Evolutionary conservation across 805 yeast genomes (phyloP).

Genomic region (Lipomyces chichibuensis): DNA sequence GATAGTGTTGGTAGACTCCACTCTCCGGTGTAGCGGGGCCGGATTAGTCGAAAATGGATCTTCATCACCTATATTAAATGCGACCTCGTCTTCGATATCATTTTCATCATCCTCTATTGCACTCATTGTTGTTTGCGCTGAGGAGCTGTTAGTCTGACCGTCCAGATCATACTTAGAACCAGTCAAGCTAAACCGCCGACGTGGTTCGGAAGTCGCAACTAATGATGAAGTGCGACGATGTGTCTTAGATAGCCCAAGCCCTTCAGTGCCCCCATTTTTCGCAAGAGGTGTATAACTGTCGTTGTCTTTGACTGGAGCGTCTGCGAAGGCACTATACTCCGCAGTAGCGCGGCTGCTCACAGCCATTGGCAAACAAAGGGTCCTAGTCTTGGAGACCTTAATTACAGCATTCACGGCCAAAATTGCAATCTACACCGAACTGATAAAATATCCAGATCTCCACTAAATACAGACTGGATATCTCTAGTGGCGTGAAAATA

Average conservation of each 20-base stretch:
- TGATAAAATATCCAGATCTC: not conserved
- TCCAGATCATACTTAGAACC: not conserved
- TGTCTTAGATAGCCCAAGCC: not conserved
- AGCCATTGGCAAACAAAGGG: not conserved
- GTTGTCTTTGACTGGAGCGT: not conserved
- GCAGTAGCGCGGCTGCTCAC: not conserved
- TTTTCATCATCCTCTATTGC: slow-evolving; percentile 7
- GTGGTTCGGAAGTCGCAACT: slow-evolving; percentile 5
- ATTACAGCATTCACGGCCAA: not conserved
- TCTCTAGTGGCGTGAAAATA: not conserved
- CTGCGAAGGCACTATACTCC: not conserved
- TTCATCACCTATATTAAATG: slow-evolving; percentile 29
- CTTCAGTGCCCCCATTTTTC: not conserved
- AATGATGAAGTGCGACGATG: slow-evolving; percentile 26
- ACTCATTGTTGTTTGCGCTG: not conserved
- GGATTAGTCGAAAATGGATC: slow-evolving; percentile 30
- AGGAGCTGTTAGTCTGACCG: slow-evolving; percentile 5
- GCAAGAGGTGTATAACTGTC: not conserved
- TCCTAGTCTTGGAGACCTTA: not conserved
- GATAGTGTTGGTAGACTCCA: slow-evolving; percentile 18
- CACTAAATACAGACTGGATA: not conserved
- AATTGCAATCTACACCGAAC: not conserved
- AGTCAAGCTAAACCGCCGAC: slow-evolving; percentile 4
- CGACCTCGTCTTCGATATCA: slow-evolving; percentile 28
- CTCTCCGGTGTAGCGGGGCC: not conserved